Evolutionary conservation across 805 yeast genomes (phyloP).

Genomic region (Teunomyces funiuensis): DNA sequence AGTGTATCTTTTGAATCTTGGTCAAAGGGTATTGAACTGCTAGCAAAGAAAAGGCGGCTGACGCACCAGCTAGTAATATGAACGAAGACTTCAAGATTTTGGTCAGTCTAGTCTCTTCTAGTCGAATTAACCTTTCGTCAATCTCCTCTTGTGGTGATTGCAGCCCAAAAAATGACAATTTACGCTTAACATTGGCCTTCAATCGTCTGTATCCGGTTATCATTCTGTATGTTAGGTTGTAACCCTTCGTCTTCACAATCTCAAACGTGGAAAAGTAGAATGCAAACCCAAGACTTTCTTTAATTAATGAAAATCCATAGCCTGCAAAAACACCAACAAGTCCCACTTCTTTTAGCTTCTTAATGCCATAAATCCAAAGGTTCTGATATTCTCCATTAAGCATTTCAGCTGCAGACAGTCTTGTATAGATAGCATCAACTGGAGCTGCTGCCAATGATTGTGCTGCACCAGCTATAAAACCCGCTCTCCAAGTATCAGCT

Average conservation of each 20-base stretch:
- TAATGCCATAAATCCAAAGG: conserved; percentile 73
- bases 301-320: conserved; percentile 69
- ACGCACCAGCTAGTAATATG: conserved; percentile 79
- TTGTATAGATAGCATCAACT: conserved; percentile 82
- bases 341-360: conserved; percentile 72
- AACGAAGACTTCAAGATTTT: conserved; percentile 64
- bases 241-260: conserved; percentile 68
- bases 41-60: conserved; percentile 77
- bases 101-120: conserved; percentile 39
- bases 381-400: conserved; percentile 64
- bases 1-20: conserved; percentile 76
- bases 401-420: conserved; percentile 76
- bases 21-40: conserved; percentile 80
- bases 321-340: conserved; percentile 88
- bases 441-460: conserved; percentile 95
- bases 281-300: conserved; percentile 84
- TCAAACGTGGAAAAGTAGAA: conserved; percentile 82
- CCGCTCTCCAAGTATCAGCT: conserved; percentile 72
- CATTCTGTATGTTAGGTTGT: conserved; percentile 44
- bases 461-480: conserved; percentile 79
- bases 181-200: conserved; percentile 28
- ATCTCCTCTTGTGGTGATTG: conserved; percentile 16
- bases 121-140: conserved; percentile 22
- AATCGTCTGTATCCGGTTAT: conserved; percentile 44
- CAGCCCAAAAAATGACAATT: conserved; percentile 19